A percentile compares a stretch with the other conserved stretches of the same genome.
Conservation (phyloP, 805 yeast genomes). For the Blastobotrys attinorum region DNA sequence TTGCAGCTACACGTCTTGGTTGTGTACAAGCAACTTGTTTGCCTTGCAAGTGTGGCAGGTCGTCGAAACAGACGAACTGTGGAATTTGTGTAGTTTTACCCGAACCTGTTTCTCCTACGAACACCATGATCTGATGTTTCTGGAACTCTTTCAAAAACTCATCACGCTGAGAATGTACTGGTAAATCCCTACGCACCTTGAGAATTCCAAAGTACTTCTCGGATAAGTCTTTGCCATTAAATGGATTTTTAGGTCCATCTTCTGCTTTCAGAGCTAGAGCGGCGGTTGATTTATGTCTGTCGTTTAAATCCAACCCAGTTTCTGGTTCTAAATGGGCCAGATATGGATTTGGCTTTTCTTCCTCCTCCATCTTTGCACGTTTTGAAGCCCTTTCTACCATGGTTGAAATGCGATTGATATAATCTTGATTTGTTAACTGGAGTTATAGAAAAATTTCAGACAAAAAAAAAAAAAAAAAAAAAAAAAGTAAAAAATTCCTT, state of each 20-base stretch:
- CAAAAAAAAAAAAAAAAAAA: too few species aligned
- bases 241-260: constrained; percentile 58
- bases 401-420: not conserved
- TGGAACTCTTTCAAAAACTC: constrained; percentile 84
- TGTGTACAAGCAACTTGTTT: constrained; percentile 89
- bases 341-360: constrained; percentile 22
- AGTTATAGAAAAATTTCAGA: not conserved
- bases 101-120: constrained; percentile 98
- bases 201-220: constrained; percentile 71
- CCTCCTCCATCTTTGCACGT: not conserved
- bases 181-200: constrained; percentile 72
- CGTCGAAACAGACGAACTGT: constrained; percentile 88
- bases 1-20: constrained; percentile 98
- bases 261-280: constrained; percentile 29
- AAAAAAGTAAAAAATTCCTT: too few species aligned
- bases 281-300: constrained; percentile 23
- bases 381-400: not conserved
- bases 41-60: constrained; percentile 78
- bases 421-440: not conserved
- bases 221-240: constrained; percentile 59
- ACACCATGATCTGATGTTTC: constrained; percentile 86
- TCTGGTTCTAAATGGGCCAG: constrained; percentile 23
- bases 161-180: constrained; percentile 88
- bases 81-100: constrained; percentile 98
- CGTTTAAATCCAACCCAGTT: not conserved